phyloP scores from a whole-genome alignment of 805 yeast genomes.

The Teunomyces panamensis region DNA sequence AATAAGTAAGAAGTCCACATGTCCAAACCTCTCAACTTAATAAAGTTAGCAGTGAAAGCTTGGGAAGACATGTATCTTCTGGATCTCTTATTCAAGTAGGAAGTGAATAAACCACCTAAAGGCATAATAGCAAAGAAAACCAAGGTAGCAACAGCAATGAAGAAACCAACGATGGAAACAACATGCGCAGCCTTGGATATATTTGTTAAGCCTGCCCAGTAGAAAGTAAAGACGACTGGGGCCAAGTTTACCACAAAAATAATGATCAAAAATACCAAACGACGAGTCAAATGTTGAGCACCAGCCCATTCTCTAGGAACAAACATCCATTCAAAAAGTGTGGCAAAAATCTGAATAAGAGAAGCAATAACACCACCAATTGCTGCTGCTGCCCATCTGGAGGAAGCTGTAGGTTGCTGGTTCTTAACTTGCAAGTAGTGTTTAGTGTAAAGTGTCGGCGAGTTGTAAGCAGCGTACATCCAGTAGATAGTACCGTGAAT shows the following conservation, averaged over 20 bases:
- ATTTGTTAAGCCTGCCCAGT: constrained; percentile 66
- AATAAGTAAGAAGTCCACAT: constrained; percentile 94
- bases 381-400: constrained; percentile 90
- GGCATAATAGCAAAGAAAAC: constrained; percentile 93
- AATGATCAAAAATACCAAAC: constrained; percentile 69
- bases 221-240: constrained; percentile 83
- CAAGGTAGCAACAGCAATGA: constrained; percentile 80
- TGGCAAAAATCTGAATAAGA: constrained; percentile 79
- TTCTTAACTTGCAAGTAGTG: constrained; percentile 79
- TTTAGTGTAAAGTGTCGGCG: constrained; percentile 87
- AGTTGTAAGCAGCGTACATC: constrained; percentile 92
- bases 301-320: constrained; percentile 99
- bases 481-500: constrained; percentile 86
- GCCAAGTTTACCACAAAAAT: constrained; percentile 73
- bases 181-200: constrained; percentile 70
- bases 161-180: constrained; percentile 83
- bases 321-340: constrained; percentile 89
- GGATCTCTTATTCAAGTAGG: constrained; percentile 81
- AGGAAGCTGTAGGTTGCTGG: constrained; percentile 85
- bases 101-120: constrained; percentile 90
- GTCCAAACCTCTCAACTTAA: constrained; percentile 78
- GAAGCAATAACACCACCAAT: constrained; percentile 89
- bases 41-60: constrained; percentile 91
- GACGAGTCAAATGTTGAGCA: constrained; percentile 92
- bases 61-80: constrained; percentile 91